These are phyloP conservation scores for Hebeloma cylindrosporum DNA, from an alignment of 768 basidiomycete genomes.

Conservation along the genomic window DNA sequence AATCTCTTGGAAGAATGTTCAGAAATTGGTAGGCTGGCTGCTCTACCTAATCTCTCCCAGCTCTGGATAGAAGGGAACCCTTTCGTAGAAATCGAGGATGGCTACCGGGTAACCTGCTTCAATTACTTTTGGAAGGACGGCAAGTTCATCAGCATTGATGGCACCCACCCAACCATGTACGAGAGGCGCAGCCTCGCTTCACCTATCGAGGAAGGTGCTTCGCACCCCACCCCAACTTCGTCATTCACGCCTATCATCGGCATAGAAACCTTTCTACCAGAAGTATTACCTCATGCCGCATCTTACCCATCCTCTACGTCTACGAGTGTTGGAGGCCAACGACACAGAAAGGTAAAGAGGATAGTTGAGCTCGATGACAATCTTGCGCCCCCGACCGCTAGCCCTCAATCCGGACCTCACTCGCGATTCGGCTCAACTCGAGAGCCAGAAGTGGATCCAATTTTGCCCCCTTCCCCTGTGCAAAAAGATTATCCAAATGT, in stretches of 20 bases:
- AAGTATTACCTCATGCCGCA: not conserved
- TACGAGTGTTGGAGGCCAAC: constrained; percentile 35
- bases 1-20: constrained; percentile 81
- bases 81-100: constrained; percentile 68
- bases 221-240: constrained; percentile 45
- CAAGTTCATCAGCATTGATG: constrained; percentile 77
- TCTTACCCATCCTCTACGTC: constrained; percentile 23
- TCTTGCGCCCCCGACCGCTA: constrained; percentile 33
- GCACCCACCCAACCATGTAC: constrained; percentile 64
- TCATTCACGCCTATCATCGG: constrained; percentile 50
- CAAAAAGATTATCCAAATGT: no score
- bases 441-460: constrained; percentile 4
- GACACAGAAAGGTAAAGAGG: constrained; percentile 66
- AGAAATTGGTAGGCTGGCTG: constrained; percentile 81
- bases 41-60: constrained; percentile 75
- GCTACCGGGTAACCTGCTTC: constrained; percentile 78
- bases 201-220: constrained; percentile 51
- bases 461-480: not conserved
- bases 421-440: constrained; percentile 31
- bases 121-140: constrained; percentile 83
- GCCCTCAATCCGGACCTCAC: constrained; percentile 26
- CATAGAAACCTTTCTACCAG: constrained; percentile 40
- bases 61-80: constrained; percentile 88
- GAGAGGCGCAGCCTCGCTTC: constrained; percentile 63
- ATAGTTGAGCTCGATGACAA: constrained; percentile 77